phyloP scores from a whole-genome alignment of 2,329 filamentous ascomycete species.

The Ceratocystis eucalypticola region DNA sequence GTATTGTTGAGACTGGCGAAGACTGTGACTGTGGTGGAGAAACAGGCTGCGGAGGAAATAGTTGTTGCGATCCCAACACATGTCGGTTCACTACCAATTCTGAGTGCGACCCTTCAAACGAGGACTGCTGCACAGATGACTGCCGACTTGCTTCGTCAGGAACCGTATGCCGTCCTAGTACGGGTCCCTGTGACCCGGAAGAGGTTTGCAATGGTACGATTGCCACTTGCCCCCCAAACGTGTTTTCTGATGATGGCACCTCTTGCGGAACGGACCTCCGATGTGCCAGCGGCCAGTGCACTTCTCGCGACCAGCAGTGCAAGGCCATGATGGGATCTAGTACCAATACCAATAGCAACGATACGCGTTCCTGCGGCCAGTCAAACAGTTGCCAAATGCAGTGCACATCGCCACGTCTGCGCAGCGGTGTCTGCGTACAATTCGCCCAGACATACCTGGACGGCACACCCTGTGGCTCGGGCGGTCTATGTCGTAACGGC shows the following conservation, averaged over 20 bases:
- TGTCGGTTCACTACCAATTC: constrained; percentile 69
- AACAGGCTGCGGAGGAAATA: constrained; percentile 55
- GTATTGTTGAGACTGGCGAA: constrained; percentile 87
- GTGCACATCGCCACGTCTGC: constrained; percentile 59
- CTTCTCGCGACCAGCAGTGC: constrained; percentile 81
- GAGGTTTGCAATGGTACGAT: constrained; percentile 67
- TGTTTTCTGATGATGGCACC: constrained; percentile 54
- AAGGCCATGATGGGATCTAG: constrained; percentile 66
- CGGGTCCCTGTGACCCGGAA: constrained; percentile 68
- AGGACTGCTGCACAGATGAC: constrained; percentile 58
- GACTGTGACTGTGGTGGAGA: constrained; percentile 89
- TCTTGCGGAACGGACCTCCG: constrained; percentile 56
- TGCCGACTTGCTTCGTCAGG: constrained; percentile 55
- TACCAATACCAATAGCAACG: constrained; percentile 57
- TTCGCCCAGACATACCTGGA: constrained; percentile 89
- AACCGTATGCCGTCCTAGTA: constrained; percentile 68
- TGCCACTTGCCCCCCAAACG: constrained; percentile 61
- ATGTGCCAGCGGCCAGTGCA: constrained; percentile 90
- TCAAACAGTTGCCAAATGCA: constrained; percentile 54
- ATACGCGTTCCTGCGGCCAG: constrained; percentile 60
- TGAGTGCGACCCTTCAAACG: constrained; percentile 68
- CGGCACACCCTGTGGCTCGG: constrained; percentile 70
- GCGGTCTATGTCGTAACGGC: constrained; percentile 68
- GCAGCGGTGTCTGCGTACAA: constrained; percentile 51
- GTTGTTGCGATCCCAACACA: constrained; percentile 72